Evolutionary conservation across 257 asterid species (phyloP).

Genomic region (Solanum chiquidenum): DNA sequence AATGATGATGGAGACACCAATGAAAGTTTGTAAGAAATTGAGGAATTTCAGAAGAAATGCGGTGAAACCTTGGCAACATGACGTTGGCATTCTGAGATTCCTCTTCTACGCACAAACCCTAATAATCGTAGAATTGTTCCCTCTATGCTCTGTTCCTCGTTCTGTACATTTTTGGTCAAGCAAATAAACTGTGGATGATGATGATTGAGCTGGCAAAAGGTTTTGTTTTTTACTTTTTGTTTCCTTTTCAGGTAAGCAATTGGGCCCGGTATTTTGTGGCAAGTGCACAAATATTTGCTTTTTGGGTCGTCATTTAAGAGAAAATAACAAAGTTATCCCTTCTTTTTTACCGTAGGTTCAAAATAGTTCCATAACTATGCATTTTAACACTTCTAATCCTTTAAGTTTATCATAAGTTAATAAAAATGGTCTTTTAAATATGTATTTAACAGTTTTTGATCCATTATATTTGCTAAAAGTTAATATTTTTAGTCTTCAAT

Average conservation of each 20-base stretch:
- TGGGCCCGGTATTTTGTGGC: neutral
- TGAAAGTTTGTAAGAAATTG: constrained; percentile 55
- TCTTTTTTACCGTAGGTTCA: neutral
- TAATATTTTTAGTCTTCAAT: too few species aligned
- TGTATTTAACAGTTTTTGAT: neutral
- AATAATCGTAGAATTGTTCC: neutral
- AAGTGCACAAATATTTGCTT: neutral
- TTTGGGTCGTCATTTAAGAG: neutral
- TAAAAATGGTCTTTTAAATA: neutral
- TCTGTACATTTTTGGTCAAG: neutral
- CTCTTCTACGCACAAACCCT: neutral
- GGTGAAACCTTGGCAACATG: constrained; percentile 51
- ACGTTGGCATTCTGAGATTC: constrained; percentile 32
- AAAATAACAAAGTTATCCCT: neutral
- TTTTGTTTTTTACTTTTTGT: neutral
- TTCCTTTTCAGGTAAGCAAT: neutral
- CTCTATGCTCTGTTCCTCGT: neutral
- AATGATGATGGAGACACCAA: constrained; percentile 54
- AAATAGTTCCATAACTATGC: neutral
- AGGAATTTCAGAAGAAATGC: constrained; percentile 63
- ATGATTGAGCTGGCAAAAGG: neutral
- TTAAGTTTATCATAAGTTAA: neutral
- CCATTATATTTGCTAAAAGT: too few species aligned
- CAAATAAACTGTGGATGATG: neutral
- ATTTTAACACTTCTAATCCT: neutral